A percentile compares a stretch with the other conserved stretches of the same genome.
Evolutionary conservation across 306 rosid species (phyloP).

Genomic region (Begonia peltatifolia): DNA sequence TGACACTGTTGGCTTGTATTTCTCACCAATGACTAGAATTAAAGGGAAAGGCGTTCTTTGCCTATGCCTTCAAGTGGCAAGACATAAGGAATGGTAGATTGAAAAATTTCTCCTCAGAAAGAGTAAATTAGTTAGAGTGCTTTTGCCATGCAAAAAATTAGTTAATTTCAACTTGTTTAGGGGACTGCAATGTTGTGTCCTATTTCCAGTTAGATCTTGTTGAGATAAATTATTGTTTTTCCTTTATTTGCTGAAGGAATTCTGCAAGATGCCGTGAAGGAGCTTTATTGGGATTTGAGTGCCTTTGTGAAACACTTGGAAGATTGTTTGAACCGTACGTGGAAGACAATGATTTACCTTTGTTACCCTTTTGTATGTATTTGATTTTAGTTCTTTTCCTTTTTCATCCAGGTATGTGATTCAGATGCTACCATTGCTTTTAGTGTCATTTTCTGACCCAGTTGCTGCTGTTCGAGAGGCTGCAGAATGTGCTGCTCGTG

Average conservation of each 20-base stretch:
- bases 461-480: constrained; percentile 94
- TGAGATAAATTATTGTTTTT: too few relatives aligned
- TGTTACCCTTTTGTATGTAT: constrained; percentile 9
- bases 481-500: constrained; percentile 96
- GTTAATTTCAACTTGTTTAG: too few relatives aligned
- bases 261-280: constrained; percentile 94
- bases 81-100: too few relatives aligned
- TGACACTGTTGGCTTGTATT: too few relatives aligned
- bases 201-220: too few relatives aligned
- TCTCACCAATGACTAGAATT: too few relatives aligned
- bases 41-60: too few relatives aligned
- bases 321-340: constrained; percentile 88
- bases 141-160: too few relatives aligned
- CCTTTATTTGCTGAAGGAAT: constrained; percentile 40
- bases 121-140: too few relatives aligned
- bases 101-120: too few relatives aligned
- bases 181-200: background rate
- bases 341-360: background rate
- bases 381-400: constrained; percentile 3
- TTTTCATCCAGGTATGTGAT: constrained; percentile 70
- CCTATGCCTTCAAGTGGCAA: too few relatives aligned
- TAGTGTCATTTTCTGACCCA: constrained; percentile 97
- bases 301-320: constrained; percentile 94
- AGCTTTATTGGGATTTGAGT: constrained; percentile 87
- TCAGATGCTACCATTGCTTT: constrained; percentile 76